Evolutionary conservation across 176 grass and related monocot species (phyloP).

Genomic region (Bromus sterilis): DNA sequence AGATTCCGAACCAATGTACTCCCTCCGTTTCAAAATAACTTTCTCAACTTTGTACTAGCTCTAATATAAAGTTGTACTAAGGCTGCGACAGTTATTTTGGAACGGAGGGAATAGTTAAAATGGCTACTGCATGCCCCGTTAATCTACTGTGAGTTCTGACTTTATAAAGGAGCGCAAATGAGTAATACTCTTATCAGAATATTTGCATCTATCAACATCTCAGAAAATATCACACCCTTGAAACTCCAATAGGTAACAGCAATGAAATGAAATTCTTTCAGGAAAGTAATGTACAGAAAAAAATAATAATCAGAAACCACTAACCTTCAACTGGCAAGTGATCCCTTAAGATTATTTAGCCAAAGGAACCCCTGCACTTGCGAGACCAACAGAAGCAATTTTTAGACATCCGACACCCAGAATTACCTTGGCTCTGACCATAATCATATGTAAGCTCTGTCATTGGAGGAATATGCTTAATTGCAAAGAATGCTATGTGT

Average conservation of each 20-base stretch:
- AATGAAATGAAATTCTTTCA: neutral
- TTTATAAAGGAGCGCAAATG: neutral
- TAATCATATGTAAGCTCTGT: slow-evolving; percentile 91
- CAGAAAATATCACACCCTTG: neutral
- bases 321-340: slow-evolving; percentile 1
- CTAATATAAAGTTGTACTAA: too few species aligned
- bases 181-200: neutral
- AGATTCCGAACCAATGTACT: neutral
- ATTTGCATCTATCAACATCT: neutral
- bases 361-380: slow-evolving; percentile 71
- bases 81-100: too few species aligned
- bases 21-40: too few species aligned
- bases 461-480: slow-evolving; percentile 85
- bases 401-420: slow-evolving; percentile 27
- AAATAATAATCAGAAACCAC: slow-evolving; percentile 8
- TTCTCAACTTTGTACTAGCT: too few species aligned
- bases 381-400: slow-evolving; percentile 55
- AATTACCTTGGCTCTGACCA: slow-evolving; percentile 42
- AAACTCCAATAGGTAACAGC: neutral
- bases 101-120: too few species aligned
- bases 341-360: slow-evolving; percentile 19
- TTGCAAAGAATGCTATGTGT: slow-evolving; percentile 78
- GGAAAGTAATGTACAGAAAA: neutral
- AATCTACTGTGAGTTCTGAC: neutral
- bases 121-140: neutral